A percentile compares a stretch with the other conserved stretches of the same genome.
Evolutionary conservation across 2,329 filamentous ascomycete genomes (phyloP).

Genomic region (Cladosporium sp.): DNA sequence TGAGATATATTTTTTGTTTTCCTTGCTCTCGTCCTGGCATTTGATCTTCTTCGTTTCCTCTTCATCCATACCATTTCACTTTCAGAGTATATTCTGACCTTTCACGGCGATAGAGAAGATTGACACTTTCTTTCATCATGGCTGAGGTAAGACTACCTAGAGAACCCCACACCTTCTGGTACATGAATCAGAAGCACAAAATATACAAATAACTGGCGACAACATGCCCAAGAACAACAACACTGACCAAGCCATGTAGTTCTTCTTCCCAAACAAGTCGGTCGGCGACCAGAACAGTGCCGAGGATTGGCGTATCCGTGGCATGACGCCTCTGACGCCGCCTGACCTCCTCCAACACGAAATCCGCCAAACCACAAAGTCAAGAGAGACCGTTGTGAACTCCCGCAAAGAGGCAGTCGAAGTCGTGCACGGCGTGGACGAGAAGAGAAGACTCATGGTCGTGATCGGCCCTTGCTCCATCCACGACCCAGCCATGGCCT

Average conservation of each 20-base stretch:
- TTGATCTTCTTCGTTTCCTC: neutral
- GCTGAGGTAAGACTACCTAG: constrained; percentile 8
- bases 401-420: constrained; percentile 64
- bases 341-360: constrained; percentile 83
- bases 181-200: no score
- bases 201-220: no score
- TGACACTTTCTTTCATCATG: constrained; percentile 7
- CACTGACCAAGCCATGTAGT: constrained; percentile 32
- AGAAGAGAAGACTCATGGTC: constrained; percentile 72
- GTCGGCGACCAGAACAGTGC: constrained; percentile 46
- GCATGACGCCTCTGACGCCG: constrained; percentile 70
- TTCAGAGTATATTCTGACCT: neutral
- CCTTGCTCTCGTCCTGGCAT: neutral
- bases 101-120: neutral
- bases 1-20: constrained; percentile 3
- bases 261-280: constrained; percentile 47
- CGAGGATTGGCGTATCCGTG: constrained; percentile 57
- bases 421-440: constrained; percentile 72
- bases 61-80: neutral
- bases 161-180: neutral
- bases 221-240: neutral
- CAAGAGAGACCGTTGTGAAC: constrained; percentile 64
- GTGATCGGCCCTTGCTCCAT: constrained; percentile 95
- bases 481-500: constrained; percentile 81
- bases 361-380: constrained; percentile 61